phyloP scores from a whole-genome alignment of 2,329 filamentous ascomycete genomes.

The Colletotrichum musicola region DNA sequence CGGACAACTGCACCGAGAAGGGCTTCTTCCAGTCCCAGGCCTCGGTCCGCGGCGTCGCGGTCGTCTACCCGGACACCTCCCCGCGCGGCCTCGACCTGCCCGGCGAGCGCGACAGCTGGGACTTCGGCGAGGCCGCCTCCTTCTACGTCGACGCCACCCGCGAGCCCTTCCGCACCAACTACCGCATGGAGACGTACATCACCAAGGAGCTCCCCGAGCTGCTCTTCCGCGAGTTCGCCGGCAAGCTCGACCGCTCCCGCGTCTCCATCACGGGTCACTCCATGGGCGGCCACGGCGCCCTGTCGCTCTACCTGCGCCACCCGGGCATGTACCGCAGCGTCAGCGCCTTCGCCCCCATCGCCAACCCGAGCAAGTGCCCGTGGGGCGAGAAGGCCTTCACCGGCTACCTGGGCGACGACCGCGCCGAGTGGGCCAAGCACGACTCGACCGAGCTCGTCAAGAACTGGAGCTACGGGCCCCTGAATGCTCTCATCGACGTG shows the following conservation, averaged over 20 bases:
- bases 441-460: slow-evolving; percentile 92
- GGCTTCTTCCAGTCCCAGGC: slow-evolving; percentile 94
- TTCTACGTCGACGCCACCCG: slow-evolving; percentile 93
- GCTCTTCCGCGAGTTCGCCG: slow-evolving; percentile 78
- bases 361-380: slow-evolving; percentile 85
- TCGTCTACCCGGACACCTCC: slow-evolving; percentile 95
- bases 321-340: slow-evolving; percentile 90
- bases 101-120: slow-evolving; percentile 88
- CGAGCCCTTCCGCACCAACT: slow-evolving; percentile 80
- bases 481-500: slow-evolving; percentile 90
- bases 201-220: slow-evolving; percentile 85
- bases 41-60: slow-evolving; percentile 83
- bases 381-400: slow-evolving; percentile 97
- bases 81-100: slow-evolving; percentile 85
- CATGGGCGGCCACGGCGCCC: slow-evolving; percentile 96
- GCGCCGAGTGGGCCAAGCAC: slow-evolving; percentile 85
- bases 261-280: slow-evolving; percentile 93
- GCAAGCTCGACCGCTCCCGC: slow-evolving; percentile 74
- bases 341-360: slow-evolving; percentile 90
- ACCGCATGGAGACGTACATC: slow-evolving; percentile 96
- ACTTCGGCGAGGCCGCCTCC: slow-evolving; percentile 91
- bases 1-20: slow-evolving; percentile 84
- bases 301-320: slow-evolving; percentile 93
- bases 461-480: slow-evolving; percentile 72
- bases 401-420: slow-evolving; percentile 87